phyloP scores from a whole-genome alignment of 192 early-diverging fungal genomes.

The Coemansia sp. region DNA sequence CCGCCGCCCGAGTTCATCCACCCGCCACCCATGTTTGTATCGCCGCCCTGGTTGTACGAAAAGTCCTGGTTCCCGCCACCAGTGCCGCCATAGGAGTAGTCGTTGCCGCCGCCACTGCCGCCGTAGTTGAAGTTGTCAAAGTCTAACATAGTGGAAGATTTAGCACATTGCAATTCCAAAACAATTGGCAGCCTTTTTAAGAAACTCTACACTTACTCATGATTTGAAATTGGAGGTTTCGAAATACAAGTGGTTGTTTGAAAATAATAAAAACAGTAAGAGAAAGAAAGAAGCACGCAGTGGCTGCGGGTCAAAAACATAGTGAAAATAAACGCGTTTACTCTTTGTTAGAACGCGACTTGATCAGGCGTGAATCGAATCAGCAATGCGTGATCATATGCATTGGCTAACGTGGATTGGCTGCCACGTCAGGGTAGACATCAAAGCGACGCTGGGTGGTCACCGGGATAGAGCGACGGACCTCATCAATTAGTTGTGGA shows the following conservation, averaged over 20 bases:
- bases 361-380: not conserved
- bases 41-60: slow-evolving; percentile 16
- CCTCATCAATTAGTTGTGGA: slow-evolving; percentile 58
- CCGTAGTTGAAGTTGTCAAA: slow-evolving; percentile 21
- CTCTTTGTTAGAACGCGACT: not conserved
- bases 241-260: slow-evolving; percentile 2
- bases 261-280: not conserved
- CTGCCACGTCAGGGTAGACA: slow-evolving; percentile 76
- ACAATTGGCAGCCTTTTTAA: not conserved
- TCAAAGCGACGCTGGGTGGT: slow-evolving; percentile 85
- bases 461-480: slow-evolving; percentile 75
- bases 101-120: slow-evolving; percentile 1
- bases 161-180: not conserved
- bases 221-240: not conserved
- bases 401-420: not conserved
- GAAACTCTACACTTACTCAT: slow-evolving; percentile 15
- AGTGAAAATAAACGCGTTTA: slow-evolving; percentile 6
- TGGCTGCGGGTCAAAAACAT: not conserved
- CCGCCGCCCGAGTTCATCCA: slow-evolving; percentile 35
- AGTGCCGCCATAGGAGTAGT: not conserved
- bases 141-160: slow-evolving; percentile 8
- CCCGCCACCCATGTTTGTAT: slow-evolving; percentile 19
- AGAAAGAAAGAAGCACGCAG: not conserved
- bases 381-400: not conserved
- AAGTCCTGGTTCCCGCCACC: slow-evolving; percentile 23